Percentiles rank a stretch among this genome's conserved stretches.
Conservation (phyloP, 2,329 filamentous ascomycete genomes). For the Sporothrix inflata region DNA sequence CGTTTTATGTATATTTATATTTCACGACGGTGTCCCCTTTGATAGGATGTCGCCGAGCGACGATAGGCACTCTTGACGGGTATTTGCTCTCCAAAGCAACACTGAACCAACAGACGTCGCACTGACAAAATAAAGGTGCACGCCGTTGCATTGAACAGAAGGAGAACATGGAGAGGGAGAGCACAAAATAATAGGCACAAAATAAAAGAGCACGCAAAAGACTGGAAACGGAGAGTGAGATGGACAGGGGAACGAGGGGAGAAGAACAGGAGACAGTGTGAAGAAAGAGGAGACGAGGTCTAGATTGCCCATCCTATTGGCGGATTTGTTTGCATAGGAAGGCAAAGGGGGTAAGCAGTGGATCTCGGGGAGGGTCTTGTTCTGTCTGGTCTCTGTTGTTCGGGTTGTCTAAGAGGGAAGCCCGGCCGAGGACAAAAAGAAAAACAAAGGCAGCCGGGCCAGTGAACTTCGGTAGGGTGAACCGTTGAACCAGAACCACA, state of each 20-base stretch:
- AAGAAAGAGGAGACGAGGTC: conserved; percentile 13
- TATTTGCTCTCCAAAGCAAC: too few relatives aligned
- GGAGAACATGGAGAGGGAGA: neutral
- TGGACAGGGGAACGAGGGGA: neutral
- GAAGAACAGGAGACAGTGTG: neutral
- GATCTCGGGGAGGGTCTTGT: neutral
- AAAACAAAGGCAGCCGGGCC: neutral
- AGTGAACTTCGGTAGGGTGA: too few relatives aligned
- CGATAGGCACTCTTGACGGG: neutral
- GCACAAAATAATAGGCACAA: neutral
- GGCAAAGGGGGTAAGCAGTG: neutral
- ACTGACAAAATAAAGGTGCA: neutral
- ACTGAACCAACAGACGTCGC: neutral
- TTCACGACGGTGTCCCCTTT: neutral
- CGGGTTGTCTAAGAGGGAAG: neutral
- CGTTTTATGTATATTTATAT: neutral
- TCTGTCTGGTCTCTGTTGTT: neutral
- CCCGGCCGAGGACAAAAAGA: neutral
- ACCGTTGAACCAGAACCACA: neutral
- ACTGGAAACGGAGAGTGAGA: neutral
- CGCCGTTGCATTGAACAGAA: neutral
- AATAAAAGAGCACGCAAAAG: neutral
- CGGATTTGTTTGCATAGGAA: neutral
- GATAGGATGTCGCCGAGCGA: neutral
- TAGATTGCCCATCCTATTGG: conserved; percentile 14